These are phyloP conservation scores for Diaporthe capsici DNA, from an alignment of 2,329 filamentous ascomycete species.

Conservation along the genomic window DNA sequence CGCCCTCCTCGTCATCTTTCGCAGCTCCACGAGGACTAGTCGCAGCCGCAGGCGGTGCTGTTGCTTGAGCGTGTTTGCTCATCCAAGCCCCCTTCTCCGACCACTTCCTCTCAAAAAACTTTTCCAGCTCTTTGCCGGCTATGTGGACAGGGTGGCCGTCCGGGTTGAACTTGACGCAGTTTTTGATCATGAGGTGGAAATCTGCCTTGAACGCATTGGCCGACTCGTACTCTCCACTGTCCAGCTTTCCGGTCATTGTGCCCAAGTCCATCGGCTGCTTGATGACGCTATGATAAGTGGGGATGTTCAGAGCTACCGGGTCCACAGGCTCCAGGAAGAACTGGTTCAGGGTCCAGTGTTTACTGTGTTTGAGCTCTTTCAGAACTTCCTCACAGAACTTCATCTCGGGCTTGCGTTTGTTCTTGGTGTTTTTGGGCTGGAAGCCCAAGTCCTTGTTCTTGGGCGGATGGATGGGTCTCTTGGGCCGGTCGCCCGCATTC, in stretches of 20 bases:
- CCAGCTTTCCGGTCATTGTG: conserved; percentile 85
- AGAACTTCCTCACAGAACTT: conserved; percentile 90
- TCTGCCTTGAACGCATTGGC: conserved; percentile 90
- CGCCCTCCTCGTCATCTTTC: conserved; percentile 80
- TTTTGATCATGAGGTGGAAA: conserved; percentile 85
- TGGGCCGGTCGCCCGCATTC: conserved; percentile 83
- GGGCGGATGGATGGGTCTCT: conserved; percentile 93
- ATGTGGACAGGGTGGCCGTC: conserved; percentile 80
- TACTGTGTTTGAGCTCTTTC: conserved; percentile 81
- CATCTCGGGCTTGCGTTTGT: conserved; percentile 92
- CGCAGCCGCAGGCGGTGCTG: conserved; percentile 60
- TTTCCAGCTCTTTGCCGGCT: conserved; percentile 80
- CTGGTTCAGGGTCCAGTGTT: conserved; percentile 76
- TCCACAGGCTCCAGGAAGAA: conserved; percentile 91
- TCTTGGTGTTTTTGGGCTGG: conserved; percentile 84
- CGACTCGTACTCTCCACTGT: conserved; percentile 82
- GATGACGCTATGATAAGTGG: conserved; percentile 91
- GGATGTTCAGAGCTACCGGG: conserved; percentile 93
- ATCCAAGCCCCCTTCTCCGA: conserved; percentile 86
- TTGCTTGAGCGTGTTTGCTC: conserved; percentile 74
- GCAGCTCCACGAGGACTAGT: conserved; percentile 75
- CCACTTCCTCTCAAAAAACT: conserved; percentile 83
- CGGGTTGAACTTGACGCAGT: conserved; percentile 92
- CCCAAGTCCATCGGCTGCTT: conserved; percentile 97
- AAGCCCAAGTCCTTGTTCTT: conserved; percentile 95